Evolutionary conservation across 1,284 basidiomycete species (phyloP).

Genomic region (Ustilago curta): DNA sequence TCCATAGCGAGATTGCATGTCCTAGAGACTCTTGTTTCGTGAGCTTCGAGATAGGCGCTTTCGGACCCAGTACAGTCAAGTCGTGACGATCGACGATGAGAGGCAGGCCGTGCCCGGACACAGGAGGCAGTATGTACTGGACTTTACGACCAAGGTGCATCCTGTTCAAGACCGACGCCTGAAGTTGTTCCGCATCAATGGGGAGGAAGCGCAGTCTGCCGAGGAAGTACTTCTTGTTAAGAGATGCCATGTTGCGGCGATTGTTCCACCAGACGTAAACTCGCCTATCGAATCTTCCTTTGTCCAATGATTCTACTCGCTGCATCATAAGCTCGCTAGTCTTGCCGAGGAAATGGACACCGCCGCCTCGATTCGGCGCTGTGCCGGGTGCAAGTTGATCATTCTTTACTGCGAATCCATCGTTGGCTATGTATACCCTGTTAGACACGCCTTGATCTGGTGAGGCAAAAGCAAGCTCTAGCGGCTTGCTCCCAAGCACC

Average conservation of each 20-base stretch:
- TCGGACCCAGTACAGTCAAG: no score
- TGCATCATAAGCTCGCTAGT: background rate
- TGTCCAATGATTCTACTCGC: background rate
- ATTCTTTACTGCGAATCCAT: no score
- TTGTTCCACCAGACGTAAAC: conserved; percentile 22
- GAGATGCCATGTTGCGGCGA: background rate
- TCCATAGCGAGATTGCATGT: conserved; percentile 7
- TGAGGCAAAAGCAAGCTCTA: no score
- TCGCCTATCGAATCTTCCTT: background rate
- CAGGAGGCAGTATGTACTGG: background rate
- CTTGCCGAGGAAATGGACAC: background rate
- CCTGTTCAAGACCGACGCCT: background rate
- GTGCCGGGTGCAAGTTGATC: no score
- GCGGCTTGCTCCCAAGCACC: no score
- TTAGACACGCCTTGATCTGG: no score
- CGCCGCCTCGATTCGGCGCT: background rate
- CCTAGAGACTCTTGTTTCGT: background rate
- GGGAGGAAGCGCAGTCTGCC: conserved; percentile 9
- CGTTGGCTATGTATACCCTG: no score
- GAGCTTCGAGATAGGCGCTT: background rate
- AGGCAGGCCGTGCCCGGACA: background rate
- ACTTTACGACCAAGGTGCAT: background rate
- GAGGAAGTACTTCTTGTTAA: conserved; percentile 12
- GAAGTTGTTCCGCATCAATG: background rate
- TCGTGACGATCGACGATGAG: conserved; percentile 3